Evolutionary conservation across 768 basidiomycete species (phyloP).

Genomic region (Fibroporia radiculosa): DNA sequence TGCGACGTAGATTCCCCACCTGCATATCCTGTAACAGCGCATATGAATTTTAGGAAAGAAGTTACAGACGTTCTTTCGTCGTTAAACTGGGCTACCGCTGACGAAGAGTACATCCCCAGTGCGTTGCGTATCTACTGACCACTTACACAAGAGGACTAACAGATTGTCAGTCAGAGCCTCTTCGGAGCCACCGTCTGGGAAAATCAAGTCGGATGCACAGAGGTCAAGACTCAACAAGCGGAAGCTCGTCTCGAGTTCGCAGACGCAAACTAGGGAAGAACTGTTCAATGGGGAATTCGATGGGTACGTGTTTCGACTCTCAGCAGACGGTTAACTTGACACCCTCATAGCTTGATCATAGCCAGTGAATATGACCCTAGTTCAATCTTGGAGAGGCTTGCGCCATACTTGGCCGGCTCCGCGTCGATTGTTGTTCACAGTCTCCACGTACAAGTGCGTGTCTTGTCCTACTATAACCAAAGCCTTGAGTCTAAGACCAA

Average conservation of each 20-base stretch:
- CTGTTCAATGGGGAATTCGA: slow-evolving; percentile 87
- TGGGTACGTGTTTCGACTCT: slow-evolving; percentile 40
- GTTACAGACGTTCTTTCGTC: slow-evolving; percentile 47
- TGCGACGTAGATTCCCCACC: slow-evolving; percentile 91
- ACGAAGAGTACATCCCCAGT: slow-evolving; percentile 70
- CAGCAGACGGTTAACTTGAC: neutral
- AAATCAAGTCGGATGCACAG: slow-evolving; percentile 66
- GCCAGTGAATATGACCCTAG: slow-evolving; percentile 81
- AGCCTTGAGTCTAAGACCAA: neutral
- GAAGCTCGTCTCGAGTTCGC: slow-evolving; percentile 54
- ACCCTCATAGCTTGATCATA: slow-evolving; percentile 54
- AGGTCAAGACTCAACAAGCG: slow-evolving; percentile 69
- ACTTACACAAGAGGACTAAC: slow-evolving; percentile 7
- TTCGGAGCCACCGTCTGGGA: slow-evolving; percentile 46
- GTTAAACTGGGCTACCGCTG: slow-evolving; percentile 88
- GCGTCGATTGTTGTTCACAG: slow-evolving; percentile 82
- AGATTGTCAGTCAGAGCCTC: slow-evolving; percentile 45
- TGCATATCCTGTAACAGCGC: slow-evolving; percentile 71
- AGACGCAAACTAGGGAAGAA: slow-evolving; percentile 65
- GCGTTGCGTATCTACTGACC: slow-evolving; percentile 13
- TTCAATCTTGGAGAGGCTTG: slow-evolving; percentile 67
- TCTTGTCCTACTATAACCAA: neutral
- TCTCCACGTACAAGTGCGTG: slow-evolving; percentile 63
- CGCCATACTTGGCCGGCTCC: slow-evolving; percentile 77
- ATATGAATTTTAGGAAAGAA: slow-evolving; percentile 79